A percentile compares a stretch with the other conserved stretches of the same genome.
Conservation (phyloP, 2,329 filamentous ascomycete species). For the Exophiala sp. region DNA sequence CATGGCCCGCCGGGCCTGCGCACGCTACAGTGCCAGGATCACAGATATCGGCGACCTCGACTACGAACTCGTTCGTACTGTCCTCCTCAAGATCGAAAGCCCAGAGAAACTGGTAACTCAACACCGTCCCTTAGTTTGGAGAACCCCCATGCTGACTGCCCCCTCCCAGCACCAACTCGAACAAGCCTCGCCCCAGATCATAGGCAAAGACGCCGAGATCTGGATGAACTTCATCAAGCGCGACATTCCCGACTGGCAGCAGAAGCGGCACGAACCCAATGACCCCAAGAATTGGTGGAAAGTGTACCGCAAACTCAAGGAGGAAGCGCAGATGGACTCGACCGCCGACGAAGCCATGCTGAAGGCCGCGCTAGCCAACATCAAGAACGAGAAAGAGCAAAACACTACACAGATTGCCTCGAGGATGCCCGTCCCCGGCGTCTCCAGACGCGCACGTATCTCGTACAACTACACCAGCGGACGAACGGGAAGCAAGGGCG, state of each 20-base stretch:
- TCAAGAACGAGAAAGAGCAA: conserved; percentile 56
- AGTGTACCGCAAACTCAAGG: conserved; percentile 68
- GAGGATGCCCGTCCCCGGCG: conserved; percentile 24
- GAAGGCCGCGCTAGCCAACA: conserved; percentile 54
- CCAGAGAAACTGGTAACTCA: conserved; percentile 65
- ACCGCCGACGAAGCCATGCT: conserved; percentile 58
- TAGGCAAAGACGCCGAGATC: conserved; percentile 64
- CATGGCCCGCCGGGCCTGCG: conserved; percentile 28
- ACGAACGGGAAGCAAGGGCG: conserved; percentile 40
- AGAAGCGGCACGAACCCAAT: conserved; percentile 61
- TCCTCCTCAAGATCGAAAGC: conserved; percentile 69
- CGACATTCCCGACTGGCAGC: conserved; percentile 67
- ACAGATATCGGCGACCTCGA: conserved; percentile 69
- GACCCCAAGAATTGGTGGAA: conserved; percentile 71
- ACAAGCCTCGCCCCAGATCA: conserved; percentile 70
- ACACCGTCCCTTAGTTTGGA: background rate
- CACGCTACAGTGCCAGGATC: conserved; percentile 47
- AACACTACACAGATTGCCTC: conserved; percentile 57
- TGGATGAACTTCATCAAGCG: conserved; percentile 77
- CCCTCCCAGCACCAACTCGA: conserved; percentile 58
- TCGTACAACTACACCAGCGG: conserved; percentile 22
- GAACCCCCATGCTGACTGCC: background rate
- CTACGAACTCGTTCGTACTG: conserved; percentile 61
- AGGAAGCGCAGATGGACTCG: conserved; percentile 56
- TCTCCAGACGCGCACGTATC: conserved; percentile 6